These are phyloP conservation scores for Sordariomycetes sp. DNA, from an alignment of 2,329 filamentous ascomycete genomes.

Conservation along the genomic window DNA sequence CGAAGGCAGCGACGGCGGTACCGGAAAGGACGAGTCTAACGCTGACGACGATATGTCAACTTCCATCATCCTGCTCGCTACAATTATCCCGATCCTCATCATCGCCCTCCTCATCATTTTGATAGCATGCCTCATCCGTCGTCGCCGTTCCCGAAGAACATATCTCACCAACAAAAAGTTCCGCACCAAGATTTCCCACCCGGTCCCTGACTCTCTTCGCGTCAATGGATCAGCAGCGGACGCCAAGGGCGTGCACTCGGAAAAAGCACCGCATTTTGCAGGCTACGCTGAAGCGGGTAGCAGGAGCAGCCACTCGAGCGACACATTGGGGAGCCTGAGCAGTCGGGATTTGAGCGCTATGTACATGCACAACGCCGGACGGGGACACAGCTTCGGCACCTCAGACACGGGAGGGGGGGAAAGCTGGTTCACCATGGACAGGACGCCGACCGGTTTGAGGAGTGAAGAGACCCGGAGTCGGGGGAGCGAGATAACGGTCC, in stretches of 20 bases:
- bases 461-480: slow-evolving; percentile 14
- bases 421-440: slow-evolving; percentile 26
- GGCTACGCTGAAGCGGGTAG: slow-evolving; percentile 9
- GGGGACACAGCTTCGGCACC: slow-evolving; percentile 9
- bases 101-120: slow-evolving; percentile 21
- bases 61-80: slow-evolving; percentile 29
- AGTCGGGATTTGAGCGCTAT: slow-evolving; percentile 13
- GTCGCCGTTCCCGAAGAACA: slow-evolving; percentile 17
- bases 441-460: slow-evolving; percentile 10
- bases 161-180: slow-evolving; percentile 16
- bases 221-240: slow-evolving; percentile 17
- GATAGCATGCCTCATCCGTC: slow-evolving; percentile 21
- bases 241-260: slow-evolving; percentile 10
- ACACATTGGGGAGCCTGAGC: slow-evolving; percentile 14
- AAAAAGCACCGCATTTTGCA: slow-evolving; percentile 7
- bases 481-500: slow-evolving; percentile 15
- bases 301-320: slow-evolving; percentile 14
- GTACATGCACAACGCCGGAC: slow-evolving; percentile 14
- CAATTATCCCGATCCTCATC: slow-evolving; percentile 31
- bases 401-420: slow-evolving; percentile 14
- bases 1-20: slow-evolving; percentile 7
- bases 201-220: slow-evolving; percentile 16
- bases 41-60: slow-evolving; percentile 15
- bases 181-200: slow-evolving; percentile 21
- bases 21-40: slow-evolving; percentile 5